Conservation (phyloP, 805 yeast species). For the Candida yuanshanica region DNA sequence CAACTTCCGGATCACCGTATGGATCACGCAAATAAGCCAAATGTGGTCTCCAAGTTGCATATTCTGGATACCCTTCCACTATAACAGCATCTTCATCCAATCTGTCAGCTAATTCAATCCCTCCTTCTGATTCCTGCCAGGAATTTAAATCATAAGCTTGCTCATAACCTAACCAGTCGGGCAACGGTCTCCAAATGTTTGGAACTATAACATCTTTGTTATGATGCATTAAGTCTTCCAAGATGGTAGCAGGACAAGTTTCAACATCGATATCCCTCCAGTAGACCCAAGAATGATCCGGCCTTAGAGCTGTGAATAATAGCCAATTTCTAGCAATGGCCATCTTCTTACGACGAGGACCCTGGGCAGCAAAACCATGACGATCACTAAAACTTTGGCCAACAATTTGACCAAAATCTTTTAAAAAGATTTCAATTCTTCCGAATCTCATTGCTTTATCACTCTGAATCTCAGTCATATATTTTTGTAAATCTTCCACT, state of each 20-base stretch:
- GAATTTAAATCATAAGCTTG: conserved; percentile 83
- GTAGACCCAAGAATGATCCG: conserved; percentile 92
- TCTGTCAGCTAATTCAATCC: conserved; percentile 64
- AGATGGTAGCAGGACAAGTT: conserved; percentile 72
- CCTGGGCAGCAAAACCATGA: conserved; percentile 95
- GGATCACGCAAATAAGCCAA: conserved; percentile 93
- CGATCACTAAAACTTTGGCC: conserved; percentile 92
- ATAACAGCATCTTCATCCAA: conserved; percentile 93
- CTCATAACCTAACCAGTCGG: conserved; percentile 79
- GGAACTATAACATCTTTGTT: conserved; percentile 91
- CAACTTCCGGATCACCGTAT: conserved; percentile 89
- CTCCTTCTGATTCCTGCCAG: conserved; percentile 84
- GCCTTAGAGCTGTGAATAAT: conserved; percentile 76
- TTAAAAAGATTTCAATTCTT: conserved; percentile 79
- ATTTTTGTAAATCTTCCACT: conserved; percentile 55
- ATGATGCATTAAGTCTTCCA: conserved; percentile 91
- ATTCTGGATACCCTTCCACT: conserved; percentile 96
- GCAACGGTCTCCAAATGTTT: conserved; percentile 86
- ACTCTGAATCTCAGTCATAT: conserved; percentile 58
- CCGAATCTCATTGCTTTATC: conserved; percentile 68
- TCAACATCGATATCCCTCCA: conserved; percentile 99
- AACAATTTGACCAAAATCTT: conserved; percentile 88
- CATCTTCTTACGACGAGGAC: conserved; percentile 91
- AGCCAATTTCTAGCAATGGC: conserved; percentile 96
- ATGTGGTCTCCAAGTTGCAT: conserved; percentile 97